These are phyloP conservation scores for Xylaria sp. DNA, from an alignment of 2,329 filamentous ascomycete species.

Conservation along the genomic window DNA sequence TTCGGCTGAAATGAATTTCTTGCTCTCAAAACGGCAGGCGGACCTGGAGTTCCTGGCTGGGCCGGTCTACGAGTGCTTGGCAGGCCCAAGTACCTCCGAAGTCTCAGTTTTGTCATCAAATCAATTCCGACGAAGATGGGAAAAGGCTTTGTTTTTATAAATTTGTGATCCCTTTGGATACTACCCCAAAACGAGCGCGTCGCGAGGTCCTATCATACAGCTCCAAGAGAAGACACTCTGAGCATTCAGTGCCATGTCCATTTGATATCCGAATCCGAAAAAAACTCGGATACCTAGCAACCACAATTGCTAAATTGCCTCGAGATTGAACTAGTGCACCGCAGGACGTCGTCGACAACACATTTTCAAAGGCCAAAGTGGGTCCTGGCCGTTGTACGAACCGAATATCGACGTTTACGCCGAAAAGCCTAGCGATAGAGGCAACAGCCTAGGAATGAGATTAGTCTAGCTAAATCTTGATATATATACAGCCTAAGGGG, in stretches of 20 bases:
- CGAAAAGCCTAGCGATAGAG: not conserved
- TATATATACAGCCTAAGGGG: too few species aligned
- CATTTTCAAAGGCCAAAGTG: not conserved
- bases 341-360: not conserved
- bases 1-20: conserved; percentile 39
- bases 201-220: not conserved
- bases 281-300: not conserved
- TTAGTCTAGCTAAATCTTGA: not conserved
- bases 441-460: not conserved
- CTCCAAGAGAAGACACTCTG: not conserved
- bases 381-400: not conserved
- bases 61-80: conserved; percentile 20
- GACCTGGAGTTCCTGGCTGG: conserved; percentile 22
- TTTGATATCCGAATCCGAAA: not conserved
- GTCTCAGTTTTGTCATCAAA: not conserved
- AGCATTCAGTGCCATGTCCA: not conserved
- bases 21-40: conserved; percentile 26
- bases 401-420: not conserved
- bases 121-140: not conserved
- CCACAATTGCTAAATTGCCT: not conserved
- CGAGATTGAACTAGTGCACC: not conserved
- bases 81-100: not conserved
- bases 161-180: not conserved
- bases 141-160: not conserved
- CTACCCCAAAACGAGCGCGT: not conserved